Base-by-base conservation (phyloP, 352 stramenopile species). In the Globisporangium uncinulatum region DNA sequence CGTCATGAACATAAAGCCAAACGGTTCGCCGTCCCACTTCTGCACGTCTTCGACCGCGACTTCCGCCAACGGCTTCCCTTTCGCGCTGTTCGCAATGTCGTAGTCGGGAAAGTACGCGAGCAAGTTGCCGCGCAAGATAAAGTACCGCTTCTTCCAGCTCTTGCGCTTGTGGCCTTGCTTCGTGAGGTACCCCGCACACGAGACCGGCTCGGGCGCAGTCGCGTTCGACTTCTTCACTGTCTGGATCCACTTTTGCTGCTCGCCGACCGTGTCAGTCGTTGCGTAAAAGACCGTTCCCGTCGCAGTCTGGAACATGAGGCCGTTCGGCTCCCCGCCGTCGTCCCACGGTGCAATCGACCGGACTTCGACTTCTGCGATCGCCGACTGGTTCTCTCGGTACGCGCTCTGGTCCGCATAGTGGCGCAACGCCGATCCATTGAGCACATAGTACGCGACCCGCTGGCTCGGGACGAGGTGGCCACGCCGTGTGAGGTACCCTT, bases 141-240 rank as follows among this genome's bases (percentile, higher is more conserved):
- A 95, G 60, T 94, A 95, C 0, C 86, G 82, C 58, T 94, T 95
- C 63, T 94, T 95, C 86, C 86, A 95, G 61, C 84, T 95, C 67
- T 95, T 95, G 1, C 86, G 82, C 63, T 94, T 95, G 66, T 95
- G 86, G 24, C 86, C 86, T 70, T 95, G 86, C 61, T 95, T 95
- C 24, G 84, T 94, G 20, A 95, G 62, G 65, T 93, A 95, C 37
- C 86, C 86, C 8, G 83, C 84, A 61, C 86, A 95, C 6, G 79
- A 68, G 8, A 95, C 80, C 0, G 86, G 86, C 52, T 92, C 80
- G 0, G 83, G 85, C 8, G 91, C 63, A 29, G 71, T 89, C 10
- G 73, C 70, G 41, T 82, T 88, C 14, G 82, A 86, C 39, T 79
- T 78, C 56, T 77, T 86, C 6, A 90, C 74, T 9, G 74, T 92